Evolutionary conservation across 83 land plant genomes (phyloP), one percentile per base, ranked within the genome.

Genomic region (Larix sibirica): DNA sequence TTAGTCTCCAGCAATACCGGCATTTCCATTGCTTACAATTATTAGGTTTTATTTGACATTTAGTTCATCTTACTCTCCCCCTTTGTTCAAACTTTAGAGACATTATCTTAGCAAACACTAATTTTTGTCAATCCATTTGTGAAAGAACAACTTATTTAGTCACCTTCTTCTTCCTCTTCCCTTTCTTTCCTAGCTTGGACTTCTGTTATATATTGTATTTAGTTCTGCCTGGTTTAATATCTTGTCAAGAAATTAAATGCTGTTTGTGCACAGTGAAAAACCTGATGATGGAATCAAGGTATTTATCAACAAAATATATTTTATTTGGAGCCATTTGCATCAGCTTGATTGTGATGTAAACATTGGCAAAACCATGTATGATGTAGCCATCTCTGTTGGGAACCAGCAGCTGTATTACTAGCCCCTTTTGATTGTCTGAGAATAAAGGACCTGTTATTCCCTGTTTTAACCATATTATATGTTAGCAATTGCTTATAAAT

Each of bases 311-410:
- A 42, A 54, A 54, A 54, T 18, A 20, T 20, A 6, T 42, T 42
- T 10, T 73, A n/a, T 73, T 73, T 44, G 24, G 77, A n/a, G 21
- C 56, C 54, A n/a, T 44, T 21, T 20, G 42, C 16, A 44, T 28
- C 77, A 73, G 50, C 77, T n/a, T 21, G 56, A 23, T 73, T 73
- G 77, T 44, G 54, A 44, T 44, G 23, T 44, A 40, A 73, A 44
- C 44, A 73, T 73, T 21, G 54, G 42, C 77, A 42, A 7, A 73
- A 73, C 4, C 38, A 6, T 33, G 3, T 73, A 7, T 20, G 42
- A 3, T 73, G 21, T 21, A 44, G 44, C 56, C 44, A 40, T 33
- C 42, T n/a, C 23, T 73, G 17, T 73, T 5, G n/a, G 10, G 4
- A 70, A 38, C n/a, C 21, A 42, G 54, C 21, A 42, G 26, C 44